phyloP scores from a whole-genome alignment of 495 filamentous ascomycete genomes.

The Bacidia rubella region DNA sequence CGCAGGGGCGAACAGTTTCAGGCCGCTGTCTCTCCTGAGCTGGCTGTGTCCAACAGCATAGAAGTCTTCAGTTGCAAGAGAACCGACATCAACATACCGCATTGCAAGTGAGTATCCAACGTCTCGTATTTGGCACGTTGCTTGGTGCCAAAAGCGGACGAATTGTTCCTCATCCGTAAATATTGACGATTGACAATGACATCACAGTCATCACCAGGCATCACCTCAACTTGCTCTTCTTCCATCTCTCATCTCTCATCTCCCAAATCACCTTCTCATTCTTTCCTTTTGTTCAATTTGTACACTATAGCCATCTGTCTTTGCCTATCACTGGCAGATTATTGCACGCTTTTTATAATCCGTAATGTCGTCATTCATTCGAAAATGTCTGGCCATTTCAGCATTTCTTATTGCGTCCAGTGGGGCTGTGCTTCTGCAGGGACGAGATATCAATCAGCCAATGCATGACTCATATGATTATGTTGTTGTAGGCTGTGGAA shows the following conservation, averaged over 20 bases:
- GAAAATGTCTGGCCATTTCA: neutral
- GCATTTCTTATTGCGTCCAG: neutral
- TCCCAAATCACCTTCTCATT: neutral
- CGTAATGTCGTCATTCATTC: neutral
- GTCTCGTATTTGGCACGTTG: neutral
- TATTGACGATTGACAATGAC: neutral
- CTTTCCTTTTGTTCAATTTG: neutral
- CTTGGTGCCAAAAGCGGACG: neutral
- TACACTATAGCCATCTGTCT: neutral
- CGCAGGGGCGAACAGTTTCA: too few species aligned
- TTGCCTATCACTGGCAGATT: neutral
- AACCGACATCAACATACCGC: too few species aligned
- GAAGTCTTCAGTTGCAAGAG: too few species aligned
- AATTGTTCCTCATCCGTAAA: neutral
- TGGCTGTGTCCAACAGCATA: too few species aligned
- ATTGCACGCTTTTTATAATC: neutral
- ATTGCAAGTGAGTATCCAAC: neutral
- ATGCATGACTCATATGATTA: conserved; percentile 20
- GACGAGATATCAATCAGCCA: conserved; percentile 16
- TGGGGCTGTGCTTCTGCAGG: conserved; percentile 6
- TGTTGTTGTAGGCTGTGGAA: conserved; percentile 24
- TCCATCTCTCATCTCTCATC: neutral
- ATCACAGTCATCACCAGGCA: neutral
- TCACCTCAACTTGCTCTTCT: too few species aligned
- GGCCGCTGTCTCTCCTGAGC: too few species aligned